Conservation (phyloP, 2,329 filamentous ascomycete species). For the Dactylellina sp. region DNA sequence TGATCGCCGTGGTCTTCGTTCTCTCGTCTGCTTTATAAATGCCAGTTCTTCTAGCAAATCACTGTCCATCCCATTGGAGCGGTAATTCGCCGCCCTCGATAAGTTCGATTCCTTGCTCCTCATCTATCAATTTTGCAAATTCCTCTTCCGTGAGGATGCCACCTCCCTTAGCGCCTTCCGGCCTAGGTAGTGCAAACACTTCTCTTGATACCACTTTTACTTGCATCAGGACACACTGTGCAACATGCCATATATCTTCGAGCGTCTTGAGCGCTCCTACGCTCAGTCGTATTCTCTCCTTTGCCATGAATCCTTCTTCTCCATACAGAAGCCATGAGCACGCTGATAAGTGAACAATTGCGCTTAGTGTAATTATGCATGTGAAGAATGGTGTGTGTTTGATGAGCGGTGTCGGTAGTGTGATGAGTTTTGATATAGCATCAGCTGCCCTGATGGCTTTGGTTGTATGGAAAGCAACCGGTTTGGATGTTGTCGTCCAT, state of each 20-base stretch:
- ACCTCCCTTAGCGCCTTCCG: conserved; percentile 72
- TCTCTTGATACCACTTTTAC: conserved; percentile 83
- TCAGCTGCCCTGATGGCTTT: conserved; percentile 84
- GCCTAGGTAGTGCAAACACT: conserved; percentile 70
- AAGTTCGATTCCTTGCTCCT: conserved; percentile 57
- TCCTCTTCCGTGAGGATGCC: conserved; percentile 70
- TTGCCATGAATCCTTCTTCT: conserved; percentile 74
- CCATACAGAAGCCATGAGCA: conserved; percentile 76
- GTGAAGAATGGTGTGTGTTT: conserved; percentile 87
- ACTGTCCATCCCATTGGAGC: conserved; percentile 54
- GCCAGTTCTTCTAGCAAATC: not conserved
- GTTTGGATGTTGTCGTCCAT: conserved; percentile 62
- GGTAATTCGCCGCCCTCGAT: conserved; percentile 53
- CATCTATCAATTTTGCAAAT: conserved; percentile 71
- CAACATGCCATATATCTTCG: conserved; percentile 78
- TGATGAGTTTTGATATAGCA: conserved; percentile 79
- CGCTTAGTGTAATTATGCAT: conserved; percentile 80
- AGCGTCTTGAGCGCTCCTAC: conserved; percentile 79
- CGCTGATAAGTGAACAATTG: conserved; percentile 83
- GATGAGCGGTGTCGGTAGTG: conserved; percentile 77
- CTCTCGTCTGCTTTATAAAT: conserved; percentile 9
- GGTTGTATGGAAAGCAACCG: conserved; percentile 75
- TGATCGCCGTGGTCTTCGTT: conserved; percentile 12
- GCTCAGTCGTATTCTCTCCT: conserved; percentile 81
- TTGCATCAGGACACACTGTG: conserved; percentile 76